Evolutionary conservation across 345 rosid species (phyloP), one percentile per base, ranked within the genome.

Genomic region (Excoecaria agallocha): DNA sequence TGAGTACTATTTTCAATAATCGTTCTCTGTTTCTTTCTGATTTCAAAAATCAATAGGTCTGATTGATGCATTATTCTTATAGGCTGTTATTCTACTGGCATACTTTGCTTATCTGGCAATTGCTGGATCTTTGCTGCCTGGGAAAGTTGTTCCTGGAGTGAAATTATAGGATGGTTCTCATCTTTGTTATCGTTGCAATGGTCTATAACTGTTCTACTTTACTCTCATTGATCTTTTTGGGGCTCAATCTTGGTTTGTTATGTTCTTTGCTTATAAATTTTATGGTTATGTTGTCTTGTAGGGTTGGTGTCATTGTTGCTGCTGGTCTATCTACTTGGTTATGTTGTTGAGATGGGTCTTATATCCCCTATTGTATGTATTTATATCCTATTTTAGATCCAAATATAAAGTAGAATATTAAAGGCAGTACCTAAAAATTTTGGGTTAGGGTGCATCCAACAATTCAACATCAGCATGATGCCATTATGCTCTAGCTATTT

Each of bases 141-240:
- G 94, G 8, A 88, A 87, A 89, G 78, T 85, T 52, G 84, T 91
- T 67, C 86, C 86, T 74, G 96, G 97, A 25, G 91, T 70, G 15
- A 57, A 77, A 19, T 81, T 93, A 51, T 84, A 81, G 20, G 98
- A 91, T 51, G 94, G 91, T 78, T 83, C 94, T 77, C 83, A 89
- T 6, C 90, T 89, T 60, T 77, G 71, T 76, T 91, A 91, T 85
- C 85, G 90, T 78, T 91, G 94, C 89, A 90, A 87, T 79, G 98
- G 96, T 91, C 11, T 57, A 57, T 61, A 64, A 30, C 8, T 3
- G 16, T 65, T 39, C 22, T 51, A 68, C 8, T 49, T 3, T 41
- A 17, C 65, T 20, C 20, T 22, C 13, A 5, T 37, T 62, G 8
- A 43, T 35, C 5, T 25, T 30, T 68, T 4, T 7, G 3, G 37